Conservation (phyloP, 306 rosid species). For the Spatholobus suberectus region DNA sequence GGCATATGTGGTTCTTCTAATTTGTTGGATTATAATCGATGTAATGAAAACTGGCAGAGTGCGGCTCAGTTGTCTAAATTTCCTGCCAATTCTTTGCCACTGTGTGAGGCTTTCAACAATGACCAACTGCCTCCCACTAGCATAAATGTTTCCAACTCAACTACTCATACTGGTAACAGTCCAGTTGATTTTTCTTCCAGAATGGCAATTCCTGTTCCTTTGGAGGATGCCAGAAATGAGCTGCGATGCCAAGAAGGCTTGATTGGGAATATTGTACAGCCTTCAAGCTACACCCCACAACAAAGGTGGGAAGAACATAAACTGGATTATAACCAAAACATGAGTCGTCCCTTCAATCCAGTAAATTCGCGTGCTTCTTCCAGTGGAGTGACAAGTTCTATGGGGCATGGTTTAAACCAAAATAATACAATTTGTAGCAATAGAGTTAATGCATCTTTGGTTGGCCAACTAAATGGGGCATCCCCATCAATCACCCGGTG, state of each 20-base stretch:
- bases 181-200: conserved; percentile 58
- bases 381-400: conserved; percentile 22
- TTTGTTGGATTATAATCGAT: conserved; percentile 60
- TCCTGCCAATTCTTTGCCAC: conserved; percentile 56
- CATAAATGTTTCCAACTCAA: conserved; percentile 50
- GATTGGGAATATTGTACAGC: conserved; percentile 56
- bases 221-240: conserved; percentile 52
- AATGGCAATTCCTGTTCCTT: conserved; percentile 45
- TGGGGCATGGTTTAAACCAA: conserved; percentile 54
- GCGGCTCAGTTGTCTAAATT: conserved; percentile 58
- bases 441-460: conserved; percentile 43
- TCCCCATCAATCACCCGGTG: conserved; percentile 39
- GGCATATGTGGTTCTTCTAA: conserved; percentile 56
- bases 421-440: conserved; percentile 48
- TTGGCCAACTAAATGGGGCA: conserved; percentile 51
- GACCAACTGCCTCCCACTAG: conserved; percentile 52
- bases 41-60: conserved; percentile 65
- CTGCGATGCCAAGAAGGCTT: conserved; percentile 58
- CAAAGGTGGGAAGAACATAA: conserved; percentile 64
- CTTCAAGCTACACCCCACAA: conserved; percentile 43
- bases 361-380: conserved; percentile 46
- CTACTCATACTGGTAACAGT: conserved; percentile 44
- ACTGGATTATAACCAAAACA: conserved; percentile 47
- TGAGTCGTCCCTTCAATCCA: conserved; percentile 47
- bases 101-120: conserved; percentile 48